A percentile compares a stretch with the other conserved stretches of the same genome.
Evolutionary conservation across 2,329 filamentous ascomycete species (phyloP).

Genomic region (Dactylellina cionopaga): DNA sequence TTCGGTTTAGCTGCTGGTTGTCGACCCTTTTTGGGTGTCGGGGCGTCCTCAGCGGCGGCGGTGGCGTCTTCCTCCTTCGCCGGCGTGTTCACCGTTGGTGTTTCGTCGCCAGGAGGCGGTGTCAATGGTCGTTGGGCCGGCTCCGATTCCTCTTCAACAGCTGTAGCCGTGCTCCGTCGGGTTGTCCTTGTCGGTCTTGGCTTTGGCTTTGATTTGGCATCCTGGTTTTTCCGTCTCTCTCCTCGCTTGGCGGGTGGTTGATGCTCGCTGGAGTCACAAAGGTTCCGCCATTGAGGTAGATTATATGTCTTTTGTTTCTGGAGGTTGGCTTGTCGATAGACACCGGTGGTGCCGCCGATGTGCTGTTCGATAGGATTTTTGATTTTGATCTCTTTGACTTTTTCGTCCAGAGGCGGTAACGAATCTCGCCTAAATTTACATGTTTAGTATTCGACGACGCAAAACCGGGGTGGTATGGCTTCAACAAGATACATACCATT

Average conservation of each 20-base stretch:
- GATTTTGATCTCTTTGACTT: constrained; percentile 89
- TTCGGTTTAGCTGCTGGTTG: constrained; percentile 53
- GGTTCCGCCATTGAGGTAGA: constrained; percentile 90
- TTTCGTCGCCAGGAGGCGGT: constrained; percentile 61
- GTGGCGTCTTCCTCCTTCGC: constrained; percentile 37
- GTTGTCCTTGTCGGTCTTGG: constrained; percentile 53
- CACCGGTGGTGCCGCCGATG: constrained; percentile 93
- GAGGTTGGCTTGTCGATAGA: constrained; percentile 96
- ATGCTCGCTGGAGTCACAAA: constrained; percentile 94
- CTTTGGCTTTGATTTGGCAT: constrained; percentile 51
- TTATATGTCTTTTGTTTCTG: constrained; percentile 97
- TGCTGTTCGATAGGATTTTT: constrained; percentile 98
- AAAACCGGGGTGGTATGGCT: no score
- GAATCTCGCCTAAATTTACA: constrained; percentile 69
- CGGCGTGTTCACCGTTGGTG: constrained; percentile 57
- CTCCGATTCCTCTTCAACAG: constrained; percentile 19
- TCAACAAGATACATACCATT: constrained; percentile 90
- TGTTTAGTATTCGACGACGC: no score
- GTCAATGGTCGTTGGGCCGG: constrained; percentile 65
- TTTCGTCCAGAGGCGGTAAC: constrained; percentile 80
- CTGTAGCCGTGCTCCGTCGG: constrained; percentile 61
- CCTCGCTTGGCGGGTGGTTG: constrained; percentile 92
- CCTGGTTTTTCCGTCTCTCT: constrained; percentile 71
- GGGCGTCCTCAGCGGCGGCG: background rate
- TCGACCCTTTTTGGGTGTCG: constrained; percentile 33